phyloP scores from a whole-genome alignment of 1,284 basidiomycete genomes.

The Apiotrichum porosum region DNA sequence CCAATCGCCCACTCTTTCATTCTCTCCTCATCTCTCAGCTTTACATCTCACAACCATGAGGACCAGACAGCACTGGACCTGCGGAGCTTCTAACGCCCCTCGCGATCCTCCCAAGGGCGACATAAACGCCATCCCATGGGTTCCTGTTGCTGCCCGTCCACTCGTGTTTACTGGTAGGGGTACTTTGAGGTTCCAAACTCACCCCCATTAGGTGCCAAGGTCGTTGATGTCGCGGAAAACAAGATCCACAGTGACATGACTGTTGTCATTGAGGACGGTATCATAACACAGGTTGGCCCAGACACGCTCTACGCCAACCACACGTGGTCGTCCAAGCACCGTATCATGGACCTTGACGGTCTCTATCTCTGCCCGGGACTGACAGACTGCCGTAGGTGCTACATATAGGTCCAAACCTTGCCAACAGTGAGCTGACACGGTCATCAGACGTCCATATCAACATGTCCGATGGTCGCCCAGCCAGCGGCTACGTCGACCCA shows the following conservation, averaged over 20 bases:
- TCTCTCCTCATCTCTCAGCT: no score
- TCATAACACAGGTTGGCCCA: no score
- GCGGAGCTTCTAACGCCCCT: no score
- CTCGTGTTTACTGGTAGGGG: constrained; percentile 6
- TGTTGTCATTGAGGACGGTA: constrained; percentile 19
- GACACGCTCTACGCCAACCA: no score
- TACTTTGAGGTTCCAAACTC: neutral
- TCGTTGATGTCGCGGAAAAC: constrained; percentile 20
- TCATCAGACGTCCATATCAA: no score
- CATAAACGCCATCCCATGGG: constrained; percentile 10
- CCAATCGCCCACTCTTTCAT: no score
- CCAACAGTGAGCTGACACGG: neutral
- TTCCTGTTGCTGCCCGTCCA: neutral
- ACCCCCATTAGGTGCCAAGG: constrained; percentile 17
- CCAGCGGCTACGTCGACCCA: constrained; percentile 15
- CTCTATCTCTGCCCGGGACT: constrained; percentile 22
- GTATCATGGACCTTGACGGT: no score
- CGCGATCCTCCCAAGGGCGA: constrained; percentile 9
- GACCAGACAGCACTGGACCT: no score
- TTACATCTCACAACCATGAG: no score
- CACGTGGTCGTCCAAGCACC: no score
- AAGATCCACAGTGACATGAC: constrained; percentile 4
- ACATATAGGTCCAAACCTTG: no score
- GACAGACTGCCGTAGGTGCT: constrained; percentile 20
- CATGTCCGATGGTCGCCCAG: constrained; percentile 15